Percentiles rank a stretch among this genome's conserved stretches.
phyloP scores from a whole-genome alignment of 192 early-diverging fungal species.

The Irineochytrium annulatum region DNA sequence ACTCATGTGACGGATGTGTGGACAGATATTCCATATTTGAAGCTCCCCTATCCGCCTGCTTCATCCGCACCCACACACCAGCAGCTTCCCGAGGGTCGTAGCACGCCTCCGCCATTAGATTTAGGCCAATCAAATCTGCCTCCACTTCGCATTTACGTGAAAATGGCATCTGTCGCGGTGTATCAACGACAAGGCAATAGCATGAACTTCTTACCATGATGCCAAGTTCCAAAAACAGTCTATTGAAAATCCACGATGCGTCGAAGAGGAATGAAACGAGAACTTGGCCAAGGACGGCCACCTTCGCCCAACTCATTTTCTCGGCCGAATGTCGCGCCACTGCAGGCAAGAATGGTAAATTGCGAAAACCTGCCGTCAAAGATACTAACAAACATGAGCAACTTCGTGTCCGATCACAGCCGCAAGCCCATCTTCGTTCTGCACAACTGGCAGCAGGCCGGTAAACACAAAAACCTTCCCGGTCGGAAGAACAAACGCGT shows the following conservation, averaged over 20 bases:
- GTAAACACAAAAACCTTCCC: conserved; percentile 91
- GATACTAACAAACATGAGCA: too few relatives aligned
- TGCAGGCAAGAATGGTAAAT: too few relatives aligned
- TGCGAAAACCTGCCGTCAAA: too few relatives aligned
- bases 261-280: conserved; percentile 66
- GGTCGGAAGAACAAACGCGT: conserved; percentile 94
- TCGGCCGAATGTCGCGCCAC: conserved; percentile 88
- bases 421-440: conserved; percentile 83
- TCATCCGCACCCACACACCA: conserved; percentile 83
- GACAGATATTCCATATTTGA: conserved; percentile 63
- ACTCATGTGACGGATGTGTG: conserved; percentile 77
- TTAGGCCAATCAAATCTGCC: conserved; percentile 83
- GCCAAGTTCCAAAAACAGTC: conserved; percentile 63
- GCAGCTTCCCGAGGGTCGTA: conserved; percentile 80
- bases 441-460: conserved; percentile 77
- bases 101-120: conserved; percentile 89
- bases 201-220: conserved; percentile 41
- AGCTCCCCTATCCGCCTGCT: conserved; percentile 30
- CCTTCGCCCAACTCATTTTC: conserved; percentile 71
- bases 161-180: conserved; percentile 58
- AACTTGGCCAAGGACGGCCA: conserved; percentile 56
- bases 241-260: conserved; percentile 52
- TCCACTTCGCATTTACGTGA: conserved; percentile 86
- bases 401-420: conserved; percentile 94
- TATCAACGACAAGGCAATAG: neutral